Evolutionary conservation across 345 rosid species (phyloP).

Genomic region (Capsella bursapastoris): DNA sequence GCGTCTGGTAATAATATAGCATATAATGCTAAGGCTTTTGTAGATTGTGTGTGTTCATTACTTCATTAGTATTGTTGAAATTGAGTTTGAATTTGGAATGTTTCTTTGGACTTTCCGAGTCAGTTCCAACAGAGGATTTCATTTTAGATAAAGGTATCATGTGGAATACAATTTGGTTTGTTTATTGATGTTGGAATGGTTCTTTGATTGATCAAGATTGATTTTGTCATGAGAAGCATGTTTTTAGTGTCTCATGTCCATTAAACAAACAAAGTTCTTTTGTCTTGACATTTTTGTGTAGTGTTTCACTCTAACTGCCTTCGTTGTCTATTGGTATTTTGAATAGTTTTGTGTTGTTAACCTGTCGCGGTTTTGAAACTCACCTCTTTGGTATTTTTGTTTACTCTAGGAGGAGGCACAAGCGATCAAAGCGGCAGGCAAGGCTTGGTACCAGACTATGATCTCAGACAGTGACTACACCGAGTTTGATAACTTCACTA

Average conservation of each 20-base stretch:
- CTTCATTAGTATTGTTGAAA: not conserved
- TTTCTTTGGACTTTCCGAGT: not conserved
- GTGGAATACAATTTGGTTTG: not conserved
- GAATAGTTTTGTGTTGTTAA: not conserved
- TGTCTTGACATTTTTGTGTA: not conserved
- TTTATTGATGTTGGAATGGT: not conserved
- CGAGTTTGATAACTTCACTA: conserved; percentile 81
- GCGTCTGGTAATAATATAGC: not conserved
- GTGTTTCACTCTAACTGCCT: not conserved
- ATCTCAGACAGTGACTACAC: conserved; percentile 92
- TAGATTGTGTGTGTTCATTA: not conserved
- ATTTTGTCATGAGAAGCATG: not conserved
- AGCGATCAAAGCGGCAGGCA: conserved; percentile 78
- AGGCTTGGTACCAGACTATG: conserved; percentile 95
- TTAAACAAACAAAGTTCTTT: not conserved
- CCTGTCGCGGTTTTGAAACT: not conserved
- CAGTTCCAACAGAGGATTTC: not conserved
- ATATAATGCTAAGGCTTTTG: not conserved
- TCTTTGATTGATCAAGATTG: not conserved
- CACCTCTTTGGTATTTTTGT: not conserved
- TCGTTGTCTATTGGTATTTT: not conserved
- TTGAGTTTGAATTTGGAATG: not conserved
- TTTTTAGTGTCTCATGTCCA: not conserved
- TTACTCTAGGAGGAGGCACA: conserved; percentile 74
- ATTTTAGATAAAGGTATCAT: not conserved